Evolutionary conservation across 169 alveolate genomes (phyloP), one percentile per base, ranked within the genome.

Genomic region (Cryptosporidium baileyi): DNA sequence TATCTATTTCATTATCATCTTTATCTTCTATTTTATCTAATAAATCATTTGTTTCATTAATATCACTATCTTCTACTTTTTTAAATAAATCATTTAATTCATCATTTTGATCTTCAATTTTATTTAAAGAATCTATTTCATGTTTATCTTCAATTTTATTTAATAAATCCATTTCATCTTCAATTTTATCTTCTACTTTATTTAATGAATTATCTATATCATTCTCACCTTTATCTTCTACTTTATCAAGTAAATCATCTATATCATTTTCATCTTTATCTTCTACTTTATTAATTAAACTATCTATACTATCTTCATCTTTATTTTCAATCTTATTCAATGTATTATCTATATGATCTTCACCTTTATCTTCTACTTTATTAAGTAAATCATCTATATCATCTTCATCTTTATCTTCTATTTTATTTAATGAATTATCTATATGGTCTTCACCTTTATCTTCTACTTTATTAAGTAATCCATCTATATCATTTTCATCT

Each of bases 71-170:
- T 63, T 43, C 80, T 41, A 15, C 60, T 38, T 19, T 60, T 13
- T n/a, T 28, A n/a, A 11, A 9, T 2, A 26, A 4, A 7, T 62
- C 80, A 5, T 41, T 32, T 1, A 19, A 54, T 15, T 41, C 61
- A 5, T 17, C 80, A 19, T 41, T 36, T 43, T 5, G 41, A 7
- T 26, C 43, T 9, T 19, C 38, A 63, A 22, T 60, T 63, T 36
- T 60, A 6, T 30, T 51, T 40, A 5, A 60, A 9, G 3, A 8
- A 45, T 22, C 61, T 7, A 7, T 22, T 52, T 52, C 61, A 52
- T 52, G 22, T 22, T 52, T n/a, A 52, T 52, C 80, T 63, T 43
- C 80, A 17, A 15, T 52, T 38, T 19, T 60, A 40, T n/a, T 28
- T 15, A 11, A 9, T 2, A 26, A 4, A 7, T 62, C 80, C 8